Evolutionary conservation across 352 stramenopile species (phyloP), one percentile per base, ranked within the genome.

Genomic region (Aphanomyces astaci): DNA sequence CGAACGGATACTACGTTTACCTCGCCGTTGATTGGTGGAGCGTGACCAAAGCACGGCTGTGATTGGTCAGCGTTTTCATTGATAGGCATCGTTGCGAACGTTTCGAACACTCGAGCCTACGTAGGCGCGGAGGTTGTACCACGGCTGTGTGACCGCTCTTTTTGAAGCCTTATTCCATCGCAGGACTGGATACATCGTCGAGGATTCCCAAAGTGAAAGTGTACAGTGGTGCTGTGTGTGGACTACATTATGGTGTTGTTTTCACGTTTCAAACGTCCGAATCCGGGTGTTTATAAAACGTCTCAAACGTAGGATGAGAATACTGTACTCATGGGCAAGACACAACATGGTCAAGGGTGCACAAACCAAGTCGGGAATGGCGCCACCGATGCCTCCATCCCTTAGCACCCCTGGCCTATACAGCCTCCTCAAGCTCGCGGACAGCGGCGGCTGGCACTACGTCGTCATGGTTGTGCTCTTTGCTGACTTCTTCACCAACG

Each of bases 401-500:
- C 15, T 7, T 7, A 43, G 36, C 36, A 43, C 36, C 36, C 36
- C 15, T 15, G 36, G 36, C 15, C 36, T 43, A 7, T 15, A 43
- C 7, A 15, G 7, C 36, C 7, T 15, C 36, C 15, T 43, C 7
- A 43, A 36, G 51, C 51, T 59, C 51, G 24, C 36, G 27, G 22
- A 59, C 36, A 43, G 7, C 7, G 36, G 36, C 36, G 15, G 7
- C 7, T 15, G 36, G 36, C 15, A 43, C 36, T 43, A 43, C n/a
- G 36, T 15, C 15, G 36, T 43, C 71, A 89, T 84, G 1, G 89
- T 92, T 53, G 80, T 81, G 71, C 81, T 94, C 31, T 92, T 91
- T 64, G 71, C 91, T 53, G 86, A 94, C 76, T 94, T 93, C 49
- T 90, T 92, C 57, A 78, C 27, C 54, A 84, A 94, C 72, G 71